Conservation (phyloP, 345 rosid genomes). For the Pseudoturritis turrita region DNA sequence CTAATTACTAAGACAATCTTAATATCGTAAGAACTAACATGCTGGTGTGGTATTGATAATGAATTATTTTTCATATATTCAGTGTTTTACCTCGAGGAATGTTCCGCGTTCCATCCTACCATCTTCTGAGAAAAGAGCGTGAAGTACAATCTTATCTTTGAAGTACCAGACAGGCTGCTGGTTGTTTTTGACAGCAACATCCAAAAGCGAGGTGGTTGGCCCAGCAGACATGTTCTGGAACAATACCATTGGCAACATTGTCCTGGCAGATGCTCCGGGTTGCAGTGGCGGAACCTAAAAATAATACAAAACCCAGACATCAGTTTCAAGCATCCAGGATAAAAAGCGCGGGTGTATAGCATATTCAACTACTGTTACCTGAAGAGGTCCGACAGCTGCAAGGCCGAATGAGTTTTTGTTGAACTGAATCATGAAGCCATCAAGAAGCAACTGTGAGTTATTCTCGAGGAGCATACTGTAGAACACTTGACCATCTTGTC, state of each 20-base stretch:
- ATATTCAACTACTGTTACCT: conserved; percentile 45
- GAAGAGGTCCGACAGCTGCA: conserved; percentile 82
- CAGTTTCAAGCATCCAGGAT: background rate
- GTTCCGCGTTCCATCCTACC: conserved; percentile 89
- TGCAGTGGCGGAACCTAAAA: conserved; percentile 68
- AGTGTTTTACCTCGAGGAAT: conserved; percentile 76
- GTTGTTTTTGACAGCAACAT: conserved; percentile 88
- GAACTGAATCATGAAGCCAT: conserved; percentile 98
- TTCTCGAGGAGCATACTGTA: conserved; percentile 77
- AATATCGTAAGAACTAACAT: background rate
- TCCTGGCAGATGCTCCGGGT: conserved; percentile 64
- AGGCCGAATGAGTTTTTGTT: conserved; percentile 92
- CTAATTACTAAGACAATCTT: background rate
- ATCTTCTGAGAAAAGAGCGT: conserved; percentile 74
- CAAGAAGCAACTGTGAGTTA: conserved; percentile 68
- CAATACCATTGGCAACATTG: conserved; percentile 77
- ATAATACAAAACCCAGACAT: background rate
- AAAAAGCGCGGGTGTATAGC: background rate
- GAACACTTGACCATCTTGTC: conserved; percentile 75
- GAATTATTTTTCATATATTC: background rate
- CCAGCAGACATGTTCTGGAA: conserved; percentile 79
- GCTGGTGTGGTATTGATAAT: background rate
- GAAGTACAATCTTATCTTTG: conserved; percentile 63
- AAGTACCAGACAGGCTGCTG: conserved; percentile 93
- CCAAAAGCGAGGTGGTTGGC: conserved; percentile 82